These are phyloP conservation scores for Calycina marina DNA, from an alignment of 2,329 filamentous ascomycete genomes.

Conservation along the genomic window DNA sequence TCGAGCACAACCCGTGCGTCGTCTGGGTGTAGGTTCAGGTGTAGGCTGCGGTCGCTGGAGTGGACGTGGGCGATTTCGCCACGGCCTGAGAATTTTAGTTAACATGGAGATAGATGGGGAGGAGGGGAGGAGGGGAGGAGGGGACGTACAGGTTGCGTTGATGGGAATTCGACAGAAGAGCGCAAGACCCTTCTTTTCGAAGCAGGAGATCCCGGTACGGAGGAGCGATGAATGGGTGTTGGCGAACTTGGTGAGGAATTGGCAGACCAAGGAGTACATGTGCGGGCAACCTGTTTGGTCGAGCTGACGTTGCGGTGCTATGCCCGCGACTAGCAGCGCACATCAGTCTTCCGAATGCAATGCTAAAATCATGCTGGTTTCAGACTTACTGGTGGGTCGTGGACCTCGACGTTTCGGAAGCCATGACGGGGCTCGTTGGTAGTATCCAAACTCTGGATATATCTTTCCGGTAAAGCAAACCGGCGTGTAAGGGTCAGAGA, in stretches of 20 bases:
- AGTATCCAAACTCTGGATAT: conserved; percentile 41
- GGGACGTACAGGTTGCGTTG: conserved; percentile 55
- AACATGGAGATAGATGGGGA: no score
- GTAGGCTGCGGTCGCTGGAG: conserved; percentile 60
- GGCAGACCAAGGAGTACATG: conserved; percentile 40
- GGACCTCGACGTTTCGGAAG: conserved; percentile 48
- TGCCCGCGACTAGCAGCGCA: conserved; percentile 45
- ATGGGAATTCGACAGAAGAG: conserved; percentile 54
- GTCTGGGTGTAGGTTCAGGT: conserved; percentile 65
- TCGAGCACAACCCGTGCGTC: conserved; percentile 60
- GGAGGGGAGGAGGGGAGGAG: no score
- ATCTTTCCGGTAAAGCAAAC: conserved; percentile 35
- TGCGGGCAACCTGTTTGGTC: conserved; percentile 44
- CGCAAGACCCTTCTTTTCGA: conserved; percentile 70
- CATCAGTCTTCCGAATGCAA: no score
- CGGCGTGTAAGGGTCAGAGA: conserved; percentile 54
- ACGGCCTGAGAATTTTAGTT: no score
- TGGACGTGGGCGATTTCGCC: conserved; percentile 79
- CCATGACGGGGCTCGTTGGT: conserved; percentile 27
- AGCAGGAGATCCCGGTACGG: conserved; percentile 54
- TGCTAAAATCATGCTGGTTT: no score
- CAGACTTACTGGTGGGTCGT: conserved; percentile 33
- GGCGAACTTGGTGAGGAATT: conserved; percentile 37
- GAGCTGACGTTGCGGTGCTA: conserved; percentile 69
- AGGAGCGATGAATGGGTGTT: conserved; percentile 31